These are phyloP conservation scores for Chaetomium strumarium DNA, from an alignment of 2,329 filamentous ascomycete genomes.

Conservation along the genomic window DNA sequence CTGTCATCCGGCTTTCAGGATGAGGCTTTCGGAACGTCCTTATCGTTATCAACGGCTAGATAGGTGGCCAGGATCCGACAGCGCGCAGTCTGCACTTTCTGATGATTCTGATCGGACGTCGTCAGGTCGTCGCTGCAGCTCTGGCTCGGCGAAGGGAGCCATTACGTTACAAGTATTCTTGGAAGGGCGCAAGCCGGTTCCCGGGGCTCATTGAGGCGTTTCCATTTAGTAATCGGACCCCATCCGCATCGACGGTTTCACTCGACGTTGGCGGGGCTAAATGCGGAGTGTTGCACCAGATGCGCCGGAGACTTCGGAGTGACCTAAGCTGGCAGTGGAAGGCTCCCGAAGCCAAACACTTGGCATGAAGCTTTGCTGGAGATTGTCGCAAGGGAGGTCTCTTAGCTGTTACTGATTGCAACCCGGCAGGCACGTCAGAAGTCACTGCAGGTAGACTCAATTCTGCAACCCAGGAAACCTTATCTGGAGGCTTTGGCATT, in stretches of 20 bases:
- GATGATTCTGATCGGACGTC: neutral
- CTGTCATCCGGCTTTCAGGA: no score
- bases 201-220: slow-evolving; percentile 27
- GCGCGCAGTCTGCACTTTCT: no score
- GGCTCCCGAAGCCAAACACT: neutral
- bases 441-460: slow-evolving; percentile 17
- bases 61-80: no score
- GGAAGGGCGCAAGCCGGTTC: slow-evolving; percentile 28
- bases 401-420: neutral
- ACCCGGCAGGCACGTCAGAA: neutral
- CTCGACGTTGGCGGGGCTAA: slow-evolving; percentile 15
- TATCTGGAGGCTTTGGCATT: slow-evolving; percentile 31
- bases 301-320: slow-evolving; percentile 9
- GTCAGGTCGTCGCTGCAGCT: neutral
- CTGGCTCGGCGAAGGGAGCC: slow-evolving; percentile 33
- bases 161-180: slow-evolving; percentile 46
- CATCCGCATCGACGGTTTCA: slow-evolving; percentile 19
- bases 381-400: neutral
- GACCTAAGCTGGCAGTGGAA: neutral
- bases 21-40: no score
- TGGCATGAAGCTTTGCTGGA: neutral
- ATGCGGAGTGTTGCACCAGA: slow-evolving; percentile 4
- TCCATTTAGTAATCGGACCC: slow-evolving; percentile 45
- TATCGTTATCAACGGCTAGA: no score
- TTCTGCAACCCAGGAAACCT: slow-evolving; percentile 17